A percentile compares a stretch with the other conserved stretches of the same genome.
Conservation (phyloP, 2,329 filamentous ascomycete genomes). For the Verticillium zaregamsianum region DNA sequence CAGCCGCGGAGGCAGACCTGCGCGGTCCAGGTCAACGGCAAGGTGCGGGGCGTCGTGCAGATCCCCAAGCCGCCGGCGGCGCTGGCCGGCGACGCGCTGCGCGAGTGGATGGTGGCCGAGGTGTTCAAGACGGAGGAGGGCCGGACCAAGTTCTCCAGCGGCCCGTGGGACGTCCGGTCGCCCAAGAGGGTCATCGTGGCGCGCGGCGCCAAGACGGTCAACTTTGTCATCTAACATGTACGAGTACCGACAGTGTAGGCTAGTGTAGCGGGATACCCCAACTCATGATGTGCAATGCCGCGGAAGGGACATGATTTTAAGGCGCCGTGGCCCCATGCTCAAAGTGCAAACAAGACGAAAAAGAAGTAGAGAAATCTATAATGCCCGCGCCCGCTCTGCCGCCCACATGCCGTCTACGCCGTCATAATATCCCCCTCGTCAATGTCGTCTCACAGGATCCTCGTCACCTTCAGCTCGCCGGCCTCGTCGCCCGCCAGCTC, state of each 20-base stretch:
- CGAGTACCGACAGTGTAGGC: constrained; percentile 1
- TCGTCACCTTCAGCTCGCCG: constrained; percentile 48
- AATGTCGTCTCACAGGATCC: constrained; percentile 34
- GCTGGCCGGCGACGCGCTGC: constrained; percentile 40
- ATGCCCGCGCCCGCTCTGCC: neutral
- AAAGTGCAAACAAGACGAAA: neutral
- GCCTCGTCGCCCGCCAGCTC: constrained; percentile 41
- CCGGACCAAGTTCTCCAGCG: constrained; percentile 47
- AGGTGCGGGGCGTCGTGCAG: constrained; percentile 62
- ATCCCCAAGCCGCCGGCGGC: constrained; percentile 48
- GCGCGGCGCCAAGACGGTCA: constrained; percentile 63
- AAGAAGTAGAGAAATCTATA: neutral
- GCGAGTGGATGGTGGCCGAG: constrained; percentile 57
- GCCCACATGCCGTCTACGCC: neutral
- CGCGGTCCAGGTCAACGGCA: constrained; percentile 79
- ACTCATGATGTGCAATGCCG: neutral
- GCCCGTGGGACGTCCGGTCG: constrained; percentile 38
- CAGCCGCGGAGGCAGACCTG: constrained; percentile 48
- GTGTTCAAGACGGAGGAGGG: constrained; percentile 61
- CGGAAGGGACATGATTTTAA: too few species aligned
- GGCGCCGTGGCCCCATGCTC: neutral
- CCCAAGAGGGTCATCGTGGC: constrained; percentile 66
- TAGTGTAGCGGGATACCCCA: constrained; percentile 10
- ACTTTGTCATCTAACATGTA: constrained; percentile 58
- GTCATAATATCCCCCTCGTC: neutral